Evolutionary conservation across 2,329 filamentous ascomycete species (phyloP), one percentile per base, ranked within the genome.

Genomic region (Aspergillus transmontanensis): DNA sequence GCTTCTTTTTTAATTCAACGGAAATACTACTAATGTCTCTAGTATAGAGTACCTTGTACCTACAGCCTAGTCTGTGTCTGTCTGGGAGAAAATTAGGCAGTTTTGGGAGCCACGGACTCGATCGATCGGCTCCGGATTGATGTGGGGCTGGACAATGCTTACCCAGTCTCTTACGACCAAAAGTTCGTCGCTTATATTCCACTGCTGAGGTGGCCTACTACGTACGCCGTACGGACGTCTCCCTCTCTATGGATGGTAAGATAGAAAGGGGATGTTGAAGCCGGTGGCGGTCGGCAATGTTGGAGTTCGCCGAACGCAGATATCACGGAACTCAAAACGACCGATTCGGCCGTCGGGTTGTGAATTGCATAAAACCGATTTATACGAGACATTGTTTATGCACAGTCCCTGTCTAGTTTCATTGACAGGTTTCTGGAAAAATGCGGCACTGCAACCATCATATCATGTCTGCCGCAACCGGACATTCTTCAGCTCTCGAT

Each of bases 171-270:
- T 26, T n/a, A 32, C 32, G 32, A 21, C 50, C 28, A 10, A 34
- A 32, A 53, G 39, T 32, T 23, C 16, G 30, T 54, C 19, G 16
- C 26, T 5, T n/a, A 36, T 39, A 39, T 55, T n/a, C 51, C 51
- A 55, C 51, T 39, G 51, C 51, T 39, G 32, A 55, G 51, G 51
- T 55, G 51, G 36, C 16, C 34, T 36, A 19, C 51, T 39, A 55
- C 51, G 51, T 55, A 55, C 23, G 21, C 51, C 14, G 10, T 32
- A 19, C 12, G n/a, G 11, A 55, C 4, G 23, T 36, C 34, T 54
- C n/a, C 10, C 21, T 45, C n/a, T 45, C n/a, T 45, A 11, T 12
- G 23, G 23, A 19, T n/a, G 12, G 45, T 21, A 12, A 23, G 21
- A 45, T 21, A 45, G n/a, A 45, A 30, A 32, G 28, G 28, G 14